Evolutionary conservation across 108 stramenopile genomes (phyloP).

Genomic region (Mediolabrus comicus): DNA sequence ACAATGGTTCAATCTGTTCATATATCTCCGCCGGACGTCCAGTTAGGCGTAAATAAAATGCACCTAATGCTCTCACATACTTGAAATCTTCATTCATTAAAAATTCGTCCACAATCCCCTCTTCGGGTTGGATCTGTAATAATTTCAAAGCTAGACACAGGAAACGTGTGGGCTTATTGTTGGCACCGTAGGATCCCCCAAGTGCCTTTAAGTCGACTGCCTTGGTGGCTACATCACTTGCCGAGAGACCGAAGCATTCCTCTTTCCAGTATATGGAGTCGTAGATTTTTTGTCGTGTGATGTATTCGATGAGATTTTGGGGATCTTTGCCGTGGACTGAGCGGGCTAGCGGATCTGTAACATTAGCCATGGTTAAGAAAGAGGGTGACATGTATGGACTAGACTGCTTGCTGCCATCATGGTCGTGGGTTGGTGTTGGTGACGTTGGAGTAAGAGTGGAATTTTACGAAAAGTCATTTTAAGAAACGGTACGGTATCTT

Average conservation of each 20-base stretch:
- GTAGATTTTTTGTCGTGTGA: conserved; percentile 95
- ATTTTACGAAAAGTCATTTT: too few relatives aligned
- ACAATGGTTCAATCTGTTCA: conserved; percentile 88
- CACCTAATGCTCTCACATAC: conserved; percentile 92
- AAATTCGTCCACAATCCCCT: conserved; percentile 89
- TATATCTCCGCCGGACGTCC: conserved; percentile 95
- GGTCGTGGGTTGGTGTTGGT: too few relatives aligned
- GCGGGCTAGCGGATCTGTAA: conserved; percentile 88
- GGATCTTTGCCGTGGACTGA: conserved; percentile 97
- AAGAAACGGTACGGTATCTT: too few relatives aligned
- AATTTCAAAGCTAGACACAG: conserved; percentile 93
- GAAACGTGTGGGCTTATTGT: conserved; percentile 90
- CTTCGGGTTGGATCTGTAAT: conserved; percentile 94
- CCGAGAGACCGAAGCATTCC: conserved; percentile 90
- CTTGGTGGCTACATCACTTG: conserved; percentile 90
- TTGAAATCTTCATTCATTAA: conserved; percentile 96
- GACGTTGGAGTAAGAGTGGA: too few relatives aligned
- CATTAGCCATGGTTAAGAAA: conserved; percentile 89
- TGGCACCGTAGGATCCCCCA: conserved; percentile 89
- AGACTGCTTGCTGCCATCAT: too few relatives aligned
- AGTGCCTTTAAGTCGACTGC: conserved; percentile 81
- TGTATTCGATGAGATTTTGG: conserved; percentile 98
- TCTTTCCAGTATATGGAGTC: conserved; percentile 89
- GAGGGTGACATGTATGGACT: too few relatives aligned
- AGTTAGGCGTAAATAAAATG: conserved; percentile 93